Evolutionary conservation across 345 rosid genomes (phyloP), one percentile per base, ranked within the genome.

Genomic region (Pugionium dolabratum): DNA sequence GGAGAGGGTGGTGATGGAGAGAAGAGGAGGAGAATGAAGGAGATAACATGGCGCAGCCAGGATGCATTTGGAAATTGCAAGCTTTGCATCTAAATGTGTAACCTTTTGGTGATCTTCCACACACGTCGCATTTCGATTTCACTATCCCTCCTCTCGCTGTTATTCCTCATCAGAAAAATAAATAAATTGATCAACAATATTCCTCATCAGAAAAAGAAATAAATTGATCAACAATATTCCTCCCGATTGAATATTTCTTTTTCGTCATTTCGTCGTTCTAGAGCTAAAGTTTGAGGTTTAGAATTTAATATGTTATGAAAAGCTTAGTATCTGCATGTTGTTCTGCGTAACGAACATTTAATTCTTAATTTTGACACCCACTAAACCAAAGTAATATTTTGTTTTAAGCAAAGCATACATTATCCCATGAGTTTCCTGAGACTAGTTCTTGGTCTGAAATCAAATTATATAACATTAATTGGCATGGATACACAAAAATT

Each of bases 41-140:
- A 10, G 88, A 67, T 45, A 93, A 79, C 87, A 73, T 86, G 7
- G 89, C 83, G 36, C 98, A 93, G 67, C 96, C 79, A 2, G 98
- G 97, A 79, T 93, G 96, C 87, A 93, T 87, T 53, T 83, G 94
- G 71, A 83, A 83, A 47, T 70, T 71, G 45, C 98, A 89, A 29
- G 82, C 79, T 42, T 64, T 75, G 85, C 98, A 93, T 71, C 79
- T 68, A 76, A 85, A 93, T 7, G 60, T 70, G 74, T 81, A 86
- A 29, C 97, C 95, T 79, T 81, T 81, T 6, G 79, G 79, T 45
- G 87, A 57, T 63, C 84, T 84, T 53, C 79, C 86, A 63, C 98
- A 93, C 0, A 78, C 69, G 60, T 85, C 86, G 43, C 98, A 90
- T 78, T 79, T 82, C 1, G 97, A 80, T 78, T 90, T 85, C 26